Evolutionary conservation across 1,139 yeast species (phyloP), one percentile per base, ranked within the genome.

Genomic region (Candida sp.): DNA sequence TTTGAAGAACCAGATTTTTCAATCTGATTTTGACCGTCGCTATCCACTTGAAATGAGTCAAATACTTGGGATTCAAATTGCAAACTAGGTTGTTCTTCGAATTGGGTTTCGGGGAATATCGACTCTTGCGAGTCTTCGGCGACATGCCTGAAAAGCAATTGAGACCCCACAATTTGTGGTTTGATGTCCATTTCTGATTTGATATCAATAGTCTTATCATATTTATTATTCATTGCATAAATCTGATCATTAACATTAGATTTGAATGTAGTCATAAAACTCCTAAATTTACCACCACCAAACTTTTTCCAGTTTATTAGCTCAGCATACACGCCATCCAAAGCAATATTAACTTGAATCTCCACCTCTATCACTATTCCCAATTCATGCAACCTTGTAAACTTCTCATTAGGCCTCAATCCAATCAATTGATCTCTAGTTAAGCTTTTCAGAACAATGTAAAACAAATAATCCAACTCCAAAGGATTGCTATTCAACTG

Each of bases 241-340:
- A 37, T 37, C 19, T 37, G 23, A 27, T 9, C 12, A 12, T 19
- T n/a, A 15, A 29, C 39, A 21, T 29, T 11, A 8, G 21, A 5
- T 15, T 37, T 15, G 29, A 19, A 37, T 41, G 33, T 12, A 19
- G 29, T 12, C 19, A 33, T 23, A 34, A 36, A 32, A 22, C 23
- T 25, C 9, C 9, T 9, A 19, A 33, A 9, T 21, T 21, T 32
- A 30, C 30, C 21, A 33, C 21, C 33, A 33, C 15, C 21, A 15
- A 35, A 33, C 22, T 32, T 36, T 19, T 33, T 29, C 35, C 38
- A 32, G 5, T 12, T 4, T 9, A 22, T 25, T 9, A 33, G 21
- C 25, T 35, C 32, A 4, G 35, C 43, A 32, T 33, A 47, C 43
- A 39, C 34, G 6, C 39, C 39, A 11, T 37, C 39, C 15, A 37